Conservation (phyloP, 2,329 filamentous ascomycete species). For the Chaetomiaceae sp. region DNA sequence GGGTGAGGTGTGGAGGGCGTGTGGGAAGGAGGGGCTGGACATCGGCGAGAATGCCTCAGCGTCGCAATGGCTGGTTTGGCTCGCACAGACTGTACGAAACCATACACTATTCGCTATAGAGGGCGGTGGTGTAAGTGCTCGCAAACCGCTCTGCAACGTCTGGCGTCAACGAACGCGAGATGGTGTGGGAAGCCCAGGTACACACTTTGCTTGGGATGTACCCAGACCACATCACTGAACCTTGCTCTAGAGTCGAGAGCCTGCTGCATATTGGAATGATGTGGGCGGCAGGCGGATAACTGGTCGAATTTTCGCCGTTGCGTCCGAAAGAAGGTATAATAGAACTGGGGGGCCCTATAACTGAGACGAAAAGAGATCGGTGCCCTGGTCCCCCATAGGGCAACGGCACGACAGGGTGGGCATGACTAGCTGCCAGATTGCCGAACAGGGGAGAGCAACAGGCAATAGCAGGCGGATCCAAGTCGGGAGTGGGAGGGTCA, state of each 20-base stretch:
- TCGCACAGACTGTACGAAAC: background rate
- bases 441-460: slow-evolving; percentile 28
- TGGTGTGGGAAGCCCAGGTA: background rate
- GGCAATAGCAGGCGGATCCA: slow-evolving; percentile 12
- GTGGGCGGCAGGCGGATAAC: slow-evolving; percentile 25
- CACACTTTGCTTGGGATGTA: background rate
- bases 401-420: slow-evolving; percentile 19
- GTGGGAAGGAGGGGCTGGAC: slow-evolving; percentile 10
- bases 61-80: slow-evolving; percentile 4
- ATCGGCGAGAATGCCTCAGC: background rate
- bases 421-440: slow-evolving; percentile 31
- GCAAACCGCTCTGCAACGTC: background rate
- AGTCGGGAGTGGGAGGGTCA: background rate
- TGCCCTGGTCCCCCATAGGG: slow-evolving; percentile 29
- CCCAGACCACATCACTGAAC: background rate
- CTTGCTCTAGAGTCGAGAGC: slow-evolving; percentile 1
- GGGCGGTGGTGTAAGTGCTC: background rate
- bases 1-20: slow-evolving; percentile 10
- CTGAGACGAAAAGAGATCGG: slow-evolving; percentile 25
- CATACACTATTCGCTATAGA: background rate
- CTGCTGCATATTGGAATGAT: slow-evolving; percentile 22
- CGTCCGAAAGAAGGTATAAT: slow-evolving; percentile 30
- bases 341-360: slow-evolving; percentile 30
- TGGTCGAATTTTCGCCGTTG: slow-evolving; percentile 20
- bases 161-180: background rate